Evolutionary conservation across 2,329 filamentous ascomycete genomes (phyloP), one percentile per base, ranked within the genome.

Genomic region (Beauveria sp.): DNA sequence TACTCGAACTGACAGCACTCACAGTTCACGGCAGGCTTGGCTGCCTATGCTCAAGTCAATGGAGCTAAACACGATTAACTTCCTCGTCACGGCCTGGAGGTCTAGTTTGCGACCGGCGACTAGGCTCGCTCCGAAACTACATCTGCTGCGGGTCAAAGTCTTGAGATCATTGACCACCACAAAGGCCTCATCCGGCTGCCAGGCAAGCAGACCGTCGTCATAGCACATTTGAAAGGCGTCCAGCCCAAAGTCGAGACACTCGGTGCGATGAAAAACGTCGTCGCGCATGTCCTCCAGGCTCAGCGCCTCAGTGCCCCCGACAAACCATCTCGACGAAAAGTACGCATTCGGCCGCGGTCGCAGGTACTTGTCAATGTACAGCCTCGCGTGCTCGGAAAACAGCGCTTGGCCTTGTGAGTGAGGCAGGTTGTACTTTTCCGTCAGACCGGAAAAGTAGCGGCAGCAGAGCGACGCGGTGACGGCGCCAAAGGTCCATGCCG

Each of bases 371-470:
- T 43, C 26, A 56, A 53, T 12, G 63, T 62, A 59, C 49, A 42
- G 61, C n/a, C n/a, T 55, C 28, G n/a, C 38, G 14, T 14, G 10
- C n/a, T 9, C 38, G 5, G 60, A 20, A 52, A 62, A 57, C 5
- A 62, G 40, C 7, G 18, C 10, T 14, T 62, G 53, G 18, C 60
- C 60, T 18, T 16, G 48, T n/a, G 60, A 50, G n/a, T 57, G 60
- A 16, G 34, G 26, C 26, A 62, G 16, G 34, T 34, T 51, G 43
- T 65, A 59, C 0, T 61, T 54, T 26, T 70, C 66, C 9, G 67
- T 34, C 6, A 73, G 62, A 0, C 70, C 72, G 0, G 71, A 69
- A 31, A 71, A 73, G 52, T 72, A 68, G 24, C 60, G 61, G 5
- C 63, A 64, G 45, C 68, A 68, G 5, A 72, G 63, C 3, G 60